These are phyloP conservation scores for Tylopilus sp. DNA, from an alignment of 768 basidiomycete species.

Conservation along the genomic window DNA sequence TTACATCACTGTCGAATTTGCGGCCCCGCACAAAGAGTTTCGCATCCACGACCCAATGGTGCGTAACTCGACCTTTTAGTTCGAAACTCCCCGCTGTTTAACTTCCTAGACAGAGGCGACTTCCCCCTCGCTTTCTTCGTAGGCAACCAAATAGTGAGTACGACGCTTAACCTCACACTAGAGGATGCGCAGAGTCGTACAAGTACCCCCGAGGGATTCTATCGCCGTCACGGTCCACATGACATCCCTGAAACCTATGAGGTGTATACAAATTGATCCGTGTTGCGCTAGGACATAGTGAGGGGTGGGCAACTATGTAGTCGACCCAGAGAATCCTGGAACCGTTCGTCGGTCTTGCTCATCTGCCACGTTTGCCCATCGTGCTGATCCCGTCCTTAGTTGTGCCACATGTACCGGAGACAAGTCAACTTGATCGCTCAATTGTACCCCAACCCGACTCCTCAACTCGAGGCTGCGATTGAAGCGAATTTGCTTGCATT, in stretches of 20 bases:
- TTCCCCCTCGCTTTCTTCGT: slow-evolving; percentile 22
- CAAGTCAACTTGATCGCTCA: neutral
- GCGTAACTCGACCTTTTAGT: neutral
- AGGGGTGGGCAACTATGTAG: slow-evolving; percentile 15
- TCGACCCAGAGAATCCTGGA: slow-evolving; percentile 3
- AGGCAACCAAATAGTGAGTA: slow-evolving; percentile 18
- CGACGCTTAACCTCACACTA: slow-evolving; percentile 8
- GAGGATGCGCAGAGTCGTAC: slow-evolving; percentile 12
- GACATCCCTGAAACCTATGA: neutral
- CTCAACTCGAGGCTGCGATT: too few relatives aligned
- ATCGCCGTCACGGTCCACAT: slow-evolving; percentile 14
- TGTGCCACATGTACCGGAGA: neutral
- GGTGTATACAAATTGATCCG: neutral
- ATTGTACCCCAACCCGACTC: neutral
- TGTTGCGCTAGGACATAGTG: slow-evolving; percentile 11
- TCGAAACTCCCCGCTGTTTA: slow-evolving; percentile 11
- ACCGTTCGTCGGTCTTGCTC: slow-evolving; percentile 7
- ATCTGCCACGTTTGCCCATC: neutral
- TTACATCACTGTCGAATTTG: neutral
- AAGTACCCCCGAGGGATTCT: slow-evolving; percentile 15
- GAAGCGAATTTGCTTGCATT: too few relatives aligned
- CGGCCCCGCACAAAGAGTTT: neutral
- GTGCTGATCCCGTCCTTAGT: neutral
- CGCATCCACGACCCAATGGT: neutral
- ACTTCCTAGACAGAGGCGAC: slow-evolving; percentile 13